A percentile compares a stretch with the other conserved stretches of the same genome.
These are phyloP conservation scores for Asterochloris erici DNA, from an alignment of 139 green algal genomes.

Conservation along the genomic window DNA sequence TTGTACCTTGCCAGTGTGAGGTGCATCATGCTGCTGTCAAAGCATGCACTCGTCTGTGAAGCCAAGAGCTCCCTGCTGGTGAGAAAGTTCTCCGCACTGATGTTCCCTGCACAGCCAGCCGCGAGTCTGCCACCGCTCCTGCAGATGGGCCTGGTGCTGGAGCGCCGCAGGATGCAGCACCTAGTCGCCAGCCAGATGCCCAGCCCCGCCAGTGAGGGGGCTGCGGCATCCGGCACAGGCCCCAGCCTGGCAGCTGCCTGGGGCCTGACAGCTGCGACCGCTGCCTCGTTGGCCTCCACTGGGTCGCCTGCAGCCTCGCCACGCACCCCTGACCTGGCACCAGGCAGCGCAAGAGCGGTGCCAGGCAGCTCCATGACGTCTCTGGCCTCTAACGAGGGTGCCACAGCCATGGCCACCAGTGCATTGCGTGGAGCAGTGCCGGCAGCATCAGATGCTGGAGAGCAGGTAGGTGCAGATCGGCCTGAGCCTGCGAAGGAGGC, in stretches of 20 bases:
- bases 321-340: neutral
- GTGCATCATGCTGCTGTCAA: neutral
- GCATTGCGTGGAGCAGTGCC: no score
- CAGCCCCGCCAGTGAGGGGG: neutral
- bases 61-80: neutral
- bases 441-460: no score
- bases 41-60: neutral
- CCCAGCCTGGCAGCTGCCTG: slow-evolving; percentile 5
- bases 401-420: no score
- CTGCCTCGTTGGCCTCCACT: neutral
- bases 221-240: slow-evolving; percentile 1
- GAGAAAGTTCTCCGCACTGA: neutral
- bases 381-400: no score
- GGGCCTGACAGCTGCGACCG: slow-evolving; percentile 1
- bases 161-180: slow-evolving; percentile 42
- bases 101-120: neutral
- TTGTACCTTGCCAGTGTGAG: neutral
- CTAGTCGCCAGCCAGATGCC: slow-evolving; percentile 19
- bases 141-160: slow-evolving; percentile 40
- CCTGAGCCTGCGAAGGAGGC: no score
- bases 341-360: neutral
- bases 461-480: no score
- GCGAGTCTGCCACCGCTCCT: neutral
- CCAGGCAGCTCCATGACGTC: no score
- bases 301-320: neutral